phyloP scores from a whole-genome alignment of 2,329 filamentous ascomycete species.

The Sporothrix phasma region DNA sequence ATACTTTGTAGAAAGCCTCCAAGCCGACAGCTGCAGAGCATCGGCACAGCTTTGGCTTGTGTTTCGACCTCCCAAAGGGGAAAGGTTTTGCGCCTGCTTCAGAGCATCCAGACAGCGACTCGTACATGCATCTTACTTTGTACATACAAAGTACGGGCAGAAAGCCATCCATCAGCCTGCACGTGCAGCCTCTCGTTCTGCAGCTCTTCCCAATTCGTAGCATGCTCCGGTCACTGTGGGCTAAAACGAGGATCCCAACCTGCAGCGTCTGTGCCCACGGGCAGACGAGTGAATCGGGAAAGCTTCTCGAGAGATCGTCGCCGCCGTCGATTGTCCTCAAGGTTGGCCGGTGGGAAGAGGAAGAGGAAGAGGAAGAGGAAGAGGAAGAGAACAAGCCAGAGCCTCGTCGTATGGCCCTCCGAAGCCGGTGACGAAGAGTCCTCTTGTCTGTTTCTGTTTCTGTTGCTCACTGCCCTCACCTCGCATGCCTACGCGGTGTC shows the following conservation, averaged over 20 bases:
- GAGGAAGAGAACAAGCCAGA: too few relatives aligned
- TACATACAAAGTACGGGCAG: too few relatives aligned
- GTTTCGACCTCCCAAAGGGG: slow-evolving; percentile 9
- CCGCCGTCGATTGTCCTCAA: not conserved
- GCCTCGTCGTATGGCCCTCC: not conserved
- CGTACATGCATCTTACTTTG: too few relatives aligned
- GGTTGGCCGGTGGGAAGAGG: too few relatives aligned
- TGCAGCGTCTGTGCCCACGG: slow-evolving; percentile 9
- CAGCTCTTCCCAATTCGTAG: slow-evolving; percentile 1
- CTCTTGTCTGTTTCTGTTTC: too few relatives aligned
- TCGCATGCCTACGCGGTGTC: not conserved
- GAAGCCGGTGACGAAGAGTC: not conserved
- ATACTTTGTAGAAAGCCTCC: too few relatives aligned
- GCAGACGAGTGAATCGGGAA: too few relatives aligned
- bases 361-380: too few relatives aligned
- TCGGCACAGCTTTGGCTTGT: not conserved
- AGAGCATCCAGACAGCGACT: too few relatives aligned
- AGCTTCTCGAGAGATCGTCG: not conserved
- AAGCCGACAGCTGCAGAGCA: too few relatives aligned
- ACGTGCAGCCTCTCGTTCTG: too few relatives aligned
- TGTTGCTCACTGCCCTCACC: not conserved
- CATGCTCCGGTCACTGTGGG: not conserved
- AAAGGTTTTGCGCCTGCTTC: slow-evolving; percentile 3
- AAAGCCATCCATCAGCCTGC: too few relatives aligned
- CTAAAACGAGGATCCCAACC: not conserved